These are phyloP conservation scores for Pseudoturritis turrita DNA, from an alignment of 345 rosid species.

Conservation along the genomic window DNA sequence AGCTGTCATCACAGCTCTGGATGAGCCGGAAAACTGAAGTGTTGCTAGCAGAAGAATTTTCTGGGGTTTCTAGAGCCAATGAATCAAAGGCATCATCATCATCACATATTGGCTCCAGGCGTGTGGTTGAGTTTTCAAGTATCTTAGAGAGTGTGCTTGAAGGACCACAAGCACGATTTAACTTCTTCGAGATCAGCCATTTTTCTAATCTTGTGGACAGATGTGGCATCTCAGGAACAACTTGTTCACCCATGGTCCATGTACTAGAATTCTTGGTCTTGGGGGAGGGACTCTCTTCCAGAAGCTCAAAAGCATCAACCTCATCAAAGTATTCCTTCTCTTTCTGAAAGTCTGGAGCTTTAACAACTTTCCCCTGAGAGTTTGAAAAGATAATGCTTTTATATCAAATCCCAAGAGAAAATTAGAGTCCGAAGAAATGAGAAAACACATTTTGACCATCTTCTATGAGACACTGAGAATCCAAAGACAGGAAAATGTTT, in stretches of 20 bases:
- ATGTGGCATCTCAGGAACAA: constrained; percentile 43
- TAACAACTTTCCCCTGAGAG: constrained; percentile 50
- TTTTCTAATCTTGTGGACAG: constrained; percentile 68
- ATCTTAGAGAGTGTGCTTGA: constrained; percentile 80
- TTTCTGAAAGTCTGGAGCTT: constrained; percentile 55
- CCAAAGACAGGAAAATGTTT: background rate
- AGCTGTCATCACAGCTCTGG: constrained; percentile 28
- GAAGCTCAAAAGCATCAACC: constrained; percentile 87
- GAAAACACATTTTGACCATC: background rate
- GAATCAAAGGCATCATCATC: constrained; percentile 29
- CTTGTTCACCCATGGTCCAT: constrained; percentile 55
- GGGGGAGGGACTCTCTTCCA: constrained; percentile 99
- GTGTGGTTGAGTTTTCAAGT: constrained; percentile 46
- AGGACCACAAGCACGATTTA: constrained; percentile 48
- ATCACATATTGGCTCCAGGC: constrained; percentile 28
- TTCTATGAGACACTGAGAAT: background rate
- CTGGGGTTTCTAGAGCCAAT: constrained; percentile 46
- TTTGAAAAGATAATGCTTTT: background rate
- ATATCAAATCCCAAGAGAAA: background rate
- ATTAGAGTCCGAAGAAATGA: background rate
- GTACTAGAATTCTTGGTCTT: constrained; percentile 60
- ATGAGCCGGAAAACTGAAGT: constrained; percentile 36
- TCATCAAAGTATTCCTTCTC: constrained; percentile 74
- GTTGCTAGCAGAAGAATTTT: constrained; percentile 22
- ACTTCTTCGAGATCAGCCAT: constrained; percentile 63